phyloP scores from a whole-genome alignment of 2,329 filamentous ascomycete genomes.

The Ophiostoma tasmaniense region DNA sequence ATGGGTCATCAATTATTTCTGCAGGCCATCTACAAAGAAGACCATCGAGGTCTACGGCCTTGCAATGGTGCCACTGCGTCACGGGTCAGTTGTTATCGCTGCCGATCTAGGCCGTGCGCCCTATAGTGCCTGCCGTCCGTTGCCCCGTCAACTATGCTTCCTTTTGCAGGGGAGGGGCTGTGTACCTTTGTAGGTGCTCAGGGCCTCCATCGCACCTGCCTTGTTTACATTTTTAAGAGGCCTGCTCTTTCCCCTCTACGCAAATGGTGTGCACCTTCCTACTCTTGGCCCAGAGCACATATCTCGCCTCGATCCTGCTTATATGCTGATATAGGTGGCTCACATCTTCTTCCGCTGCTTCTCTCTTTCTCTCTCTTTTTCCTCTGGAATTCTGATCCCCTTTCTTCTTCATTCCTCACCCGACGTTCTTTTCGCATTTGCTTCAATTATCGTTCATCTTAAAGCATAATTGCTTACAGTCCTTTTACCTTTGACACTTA shows the following conservation, averaged over 20 bases:
- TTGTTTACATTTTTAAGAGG: slow-evolving; percentile 22
- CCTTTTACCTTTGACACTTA: neutral
- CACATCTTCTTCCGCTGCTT: neutral
- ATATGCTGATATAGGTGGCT: neutral
- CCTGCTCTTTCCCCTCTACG: slow-evolving; percentile 8
- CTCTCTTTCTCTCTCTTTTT: neutral
- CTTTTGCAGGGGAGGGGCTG: slow-evolving; percentile 13
- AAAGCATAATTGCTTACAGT: slow-evolving; percentile 15
- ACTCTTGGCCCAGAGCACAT: neutral
- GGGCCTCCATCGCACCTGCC: slow-evolving; percentile 18
- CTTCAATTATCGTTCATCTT: slow-evolving; percentile 17
- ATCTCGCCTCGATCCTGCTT: neutral
- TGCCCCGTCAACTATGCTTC: slow-evolving; percentile 16
- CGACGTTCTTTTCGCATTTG: slow-evolving; percentile 7
- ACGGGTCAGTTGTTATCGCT: slow-evolving; percentile 9
- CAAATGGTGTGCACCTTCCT: neutral
- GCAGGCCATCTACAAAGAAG: neutral
- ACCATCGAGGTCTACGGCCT: neutral
- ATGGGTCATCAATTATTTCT: neutral
- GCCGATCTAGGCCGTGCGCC: slow-evolving; percentile 8
- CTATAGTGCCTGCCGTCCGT: slow-evolving; percentile 16
- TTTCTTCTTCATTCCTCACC: slow-evolving; percentile 16
- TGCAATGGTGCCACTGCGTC: slow-evolving; percentile 5
- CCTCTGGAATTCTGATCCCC: slow-evolving; percentile 16
- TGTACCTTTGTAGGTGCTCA: neutral